Base-by-base conservation (phyloP, 2,329 filamentous ascomycete species). In the Ceratocystis smalleyi region DNA sequence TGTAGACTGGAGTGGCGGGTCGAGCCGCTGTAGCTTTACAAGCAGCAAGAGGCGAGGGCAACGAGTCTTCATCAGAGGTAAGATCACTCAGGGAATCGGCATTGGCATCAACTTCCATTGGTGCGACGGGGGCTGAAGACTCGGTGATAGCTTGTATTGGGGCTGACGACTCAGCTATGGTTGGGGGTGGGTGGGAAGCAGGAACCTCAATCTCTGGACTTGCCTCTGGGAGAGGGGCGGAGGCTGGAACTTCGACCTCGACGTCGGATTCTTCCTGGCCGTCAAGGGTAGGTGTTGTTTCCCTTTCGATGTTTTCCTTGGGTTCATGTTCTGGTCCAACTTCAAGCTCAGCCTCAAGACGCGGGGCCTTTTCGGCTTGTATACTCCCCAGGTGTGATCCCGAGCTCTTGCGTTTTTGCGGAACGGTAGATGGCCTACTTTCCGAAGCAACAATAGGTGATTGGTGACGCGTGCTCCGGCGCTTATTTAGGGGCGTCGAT, bases 401-500 rank as follows among this genome's bases (percentile, higher is more conserved):
- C 1, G 75, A 73, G 19, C 79, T 83, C 70, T 85, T 85, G 51
- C 83, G 76, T 71, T 85, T 85, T 61, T 77, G 68, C 67, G 55
- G 67, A 64, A 64, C 65, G 64, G 49, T 51, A 22, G 15, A 30
- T 22, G 59, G 10, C 10, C 32, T 61, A 43, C 8, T 61, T 8
- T 3, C 59, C 5, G 24, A 61, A 8, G 43, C 35, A 8, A 47
- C 1, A 43, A 22, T 32, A 2, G 32, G 19, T 2, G 57, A 27
- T 15, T 32, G 57, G 35, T 65, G 66, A n/a, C 72, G 72, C 49
- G 73, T 74, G 67, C 75, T 79, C 43, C 75, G 74, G 22, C 79
- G 73, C 60, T 83, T 66, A 32, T 49, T 80, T 30, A 86, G 70
- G 2, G 86, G 85, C 5, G 86, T 89, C 17, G 84, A 86, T 73